phyloP scores from a whole-genome alignment of 1,284 basidiomycete species.

The Ustilago lituana region DNA sequence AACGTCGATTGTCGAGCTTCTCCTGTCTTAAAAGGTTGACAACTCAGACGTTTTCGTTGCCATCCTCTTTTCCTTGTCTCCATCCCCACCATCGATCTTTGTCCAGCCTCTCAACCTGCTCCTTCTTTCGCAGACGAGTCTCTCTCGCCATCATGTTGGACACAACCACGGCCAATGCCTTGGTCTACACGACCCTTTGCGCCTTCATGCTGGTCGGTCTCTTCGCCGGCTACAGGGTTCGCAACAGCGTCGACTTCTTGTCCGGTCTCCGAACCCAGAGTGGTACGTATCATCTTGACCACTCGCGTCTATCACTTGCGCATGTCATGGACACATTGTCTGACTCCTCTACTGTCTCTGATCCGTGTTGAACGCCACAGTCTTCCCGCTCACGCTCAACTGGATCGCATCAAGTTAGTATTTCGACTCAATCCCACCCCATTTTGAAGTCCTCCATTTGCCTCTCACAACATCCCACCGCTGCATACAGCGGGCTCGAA shows the following conservation, averaged over 20 bases:
- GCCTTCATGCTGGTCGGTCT: conserved; percentile 66
- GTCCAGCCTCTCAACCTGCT: neutral
- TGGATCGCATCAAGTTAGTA: conserved; percentile 68
- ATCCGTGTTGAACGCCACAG: conserved; percentile 23
- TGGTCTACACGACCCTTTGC: conserved; percentile 64
- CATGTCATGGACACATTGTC: too few relatives aligned
- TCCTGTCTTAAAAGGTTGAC: too few relatives aligned
- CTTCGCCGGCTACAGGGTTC: conserved; percentile 62
- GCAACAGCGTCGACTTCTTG: conserved; percentile 62
- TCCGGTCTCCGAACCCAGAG: conserved; percentile 65
- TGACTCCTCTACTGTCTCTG: neutral
- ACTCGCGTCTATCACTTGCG: neutral
- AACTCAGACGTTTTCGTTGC: too few relatives aligned
- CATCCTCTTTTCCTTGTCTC: neutral
- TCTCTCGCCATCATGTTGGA: conserved; percentile 38
- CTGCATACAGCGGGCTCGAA: conserved; percentile 43
- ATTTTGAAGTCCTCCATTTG: conserved; percentile 23
- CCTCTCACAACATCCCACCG: conserved; percentile 29
- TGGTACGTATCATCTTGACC: conserved; percentile 40
- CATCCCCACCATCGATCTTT: conserved; percentile 4
- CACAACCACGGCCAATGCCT: conserved; percentile 57
- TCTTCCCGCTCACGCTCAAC: conserved; percentile 63
- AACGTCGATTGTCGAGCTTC: too few relatives aligned
- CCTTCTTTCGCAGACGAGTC: neutral
- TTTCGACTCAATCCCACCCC: neutral